Percentiles rank a stretch among this genome's conserved stretches.
Conservation (phyloP, 116 monocot species). For the Iris pallida region DNA sequence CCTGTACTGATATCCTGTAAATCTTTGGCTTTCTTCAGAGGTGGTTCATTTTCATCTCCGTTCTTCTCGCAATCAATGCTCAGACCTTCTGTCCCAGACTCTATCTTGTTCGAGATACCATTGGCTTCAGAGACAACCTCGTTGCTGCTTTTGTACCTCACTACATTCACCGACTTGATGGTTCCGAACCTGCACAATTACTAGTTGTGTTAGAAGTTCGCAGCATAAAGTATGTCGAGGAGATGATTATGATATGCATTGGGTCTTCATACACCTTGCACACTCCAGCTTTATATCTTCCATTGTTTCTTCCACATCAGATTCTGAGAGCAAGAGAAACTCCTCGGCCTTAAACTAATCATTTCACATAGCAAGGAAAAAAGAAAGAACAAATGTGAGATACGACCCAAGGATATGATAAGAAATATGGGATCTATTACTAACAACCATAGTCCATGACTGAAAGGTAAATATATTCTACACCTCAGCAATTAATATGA, state of each 20-base stretch:
- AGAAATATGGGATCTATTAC: not conserved
- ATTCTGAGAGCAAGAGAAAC: slow-evolving; percentile 35
- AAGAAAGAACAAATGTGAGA: not conserved
- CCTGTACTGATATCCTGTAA: slow-evolving; percentile 4
- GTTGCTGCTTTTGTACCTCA: slow-evolving; percentile 15
- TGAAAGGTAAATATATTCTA: not conserved
- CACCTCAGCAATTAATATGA: not conserved
- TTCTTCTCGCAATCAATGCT: slow-evolving; percentile 10
- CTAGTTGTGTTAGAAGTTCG: no score
- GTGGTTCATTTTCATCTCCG: slow-evolving; percentile 2
- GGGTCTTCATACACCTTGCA: slow-evolving; percentile 39
- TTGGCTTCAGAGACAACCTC: not conserved
- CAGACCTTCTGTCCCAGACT: slow-evolving; percentile 8
- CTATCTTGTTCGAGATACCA: not conserved
- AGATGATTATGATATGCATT: not conserved
- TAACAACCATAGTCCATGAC: not conserved
- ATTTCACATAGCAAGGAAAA: not conserved
- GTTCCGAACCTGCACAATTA: slow-evolving; percentile 74
- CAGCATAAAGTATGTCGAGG: not conserved
- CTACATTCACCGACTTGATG: slow-evolving; percentile 70
- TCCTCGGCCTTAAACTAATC: slow-evolving; percentile 58
- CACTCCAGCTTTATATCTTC: slow-evolving; percentile 92
- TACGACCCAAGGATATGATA: not conserved
- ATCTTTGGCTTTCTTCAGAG: slow-evolving; percentile 2
- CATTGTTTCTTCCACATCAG: slow-evolving; percentile 71